A percentile compares a stretch with the other conserved stretches of the same genome.
phyloP scores from a whole-genome alignment of 192 early-diverging fungal species.

The Funneliformis mosseae region DNA sequence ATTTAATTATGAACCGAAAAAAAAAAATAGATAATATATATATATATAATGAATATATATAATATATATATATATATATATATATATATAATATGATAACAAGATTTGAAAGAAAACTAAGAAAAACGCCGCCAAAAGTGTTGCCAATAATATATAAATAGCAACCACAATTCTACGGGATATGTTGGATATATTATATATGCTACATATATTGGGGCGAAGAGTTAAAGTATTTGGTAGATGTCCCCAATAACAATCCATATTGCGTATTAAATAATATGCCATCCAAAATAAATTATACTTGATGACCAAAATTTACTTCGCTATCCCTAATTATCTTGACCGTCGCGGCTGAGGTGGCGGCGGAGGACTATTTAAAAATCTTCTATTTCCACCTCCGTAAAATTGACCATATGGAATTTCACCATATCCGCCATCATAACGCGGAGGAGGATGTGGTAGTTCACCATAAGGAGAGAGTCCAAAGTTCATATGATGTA shows the following conservation, averaged over 20 bases:
- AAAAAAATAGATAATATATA: not conserved
- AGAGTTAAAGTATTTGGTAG: not conserved
- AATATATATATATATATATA: not conserved
- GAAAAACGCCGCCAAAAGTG: not conserved
- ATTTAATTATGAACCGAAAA: not conserved
- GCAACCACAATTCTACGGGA: not conserved
- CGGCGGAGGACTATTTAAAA: constrained; percentile 27
- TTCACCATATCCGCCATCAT: constrained; percentile 35
- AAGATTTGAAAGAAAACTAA: not conserved
- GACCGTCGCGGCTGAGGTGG: constrained; percentile 23
- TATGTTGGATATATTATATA: not conserved
- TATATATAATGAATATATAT: not conserved
- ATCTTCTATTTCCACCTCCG: constrained; percentile 28
- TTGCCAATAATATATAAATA: not conserved
- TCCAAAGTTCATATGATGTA: constrained; percentile 27
- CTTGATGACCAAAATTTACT: not conserved
- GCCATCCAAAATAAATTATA: not conserved
- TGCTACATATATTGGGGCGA: not conserved
- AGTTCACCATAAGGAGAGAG: constrained; percentile 28
- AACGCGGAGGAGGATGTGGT: constrained; percentile 21
- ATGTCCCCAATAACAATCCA: not conserved
- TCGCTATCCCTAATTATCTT: not conserved
- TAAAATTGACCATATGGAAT: constrained; percentile 33
- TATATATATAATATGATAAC: not conserved
- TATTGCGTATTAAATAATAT: not conserved